phyloP scores from a whole-genome alignment of 306 rosid species.

The Acacia crassicarpa region DNA sequence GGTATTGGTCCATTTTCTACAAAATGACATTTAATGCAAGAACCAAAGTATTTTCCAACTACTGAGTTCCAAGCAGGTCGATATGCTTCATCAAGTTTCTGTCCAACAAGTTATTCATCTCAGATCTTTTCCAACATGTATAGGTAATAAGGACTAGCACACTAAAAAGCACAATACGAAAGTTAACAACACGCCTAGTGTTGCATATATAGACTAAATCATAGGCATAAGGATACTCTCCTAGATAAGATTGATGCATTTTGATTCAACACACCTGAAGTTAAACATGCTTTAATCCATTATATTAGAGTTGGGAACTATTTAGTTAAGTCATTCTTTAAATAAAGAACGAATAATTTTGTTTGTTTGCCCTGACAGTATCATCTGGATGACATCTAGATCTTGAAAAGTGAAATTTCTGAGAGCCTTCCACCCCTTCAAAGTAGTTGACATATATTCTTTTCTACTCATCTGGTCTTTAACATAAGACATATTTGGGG shows the following conservation, averaged over 20 bases:
- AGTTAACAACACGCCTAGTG: background rate
- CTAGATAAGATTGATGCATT: background rate
- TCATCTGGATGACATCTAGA: background rate
- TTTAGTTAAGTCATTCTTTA: background rate
- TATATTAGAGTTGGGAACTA: background rate
- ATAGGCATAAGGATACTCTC: background rate
- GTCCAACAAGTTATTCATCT: constrained; percentile 22
- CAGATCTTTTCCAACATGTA: background rate
- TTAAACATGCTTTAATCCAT: background rate
- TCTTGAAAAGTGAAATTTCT: background rate
- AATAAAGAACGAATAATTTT: background rate
- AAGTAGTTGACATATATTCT: background rate
- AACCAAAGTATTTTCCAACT: constrained; percentile 70
- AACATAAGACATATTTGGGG: too few species aligned
- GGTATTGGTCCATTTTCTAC: too few species aligned
- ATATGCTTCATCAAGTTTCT: constrained; percentile 64
- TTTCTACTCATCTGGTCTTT: background rate
- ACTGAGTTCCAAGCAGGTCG: constrained; percentile 74
- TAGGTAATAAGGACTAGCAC: background rate
- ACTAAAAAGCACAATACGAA: background rate
- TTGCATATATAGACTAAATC: background rate
- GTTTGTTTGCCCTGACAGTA: background rate
- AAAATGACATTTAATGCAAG: constrained; percentile 40
- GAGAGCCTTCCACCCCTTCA: background rate
- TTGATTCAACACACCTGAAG: background rate